Percentiles rank a stretch among this genome's conserved stretches.
phyloP scores from a whole-genome alignment of 2,329 filamentous ascomycete species.

The Ceratocystis lukuohia region DNA sequence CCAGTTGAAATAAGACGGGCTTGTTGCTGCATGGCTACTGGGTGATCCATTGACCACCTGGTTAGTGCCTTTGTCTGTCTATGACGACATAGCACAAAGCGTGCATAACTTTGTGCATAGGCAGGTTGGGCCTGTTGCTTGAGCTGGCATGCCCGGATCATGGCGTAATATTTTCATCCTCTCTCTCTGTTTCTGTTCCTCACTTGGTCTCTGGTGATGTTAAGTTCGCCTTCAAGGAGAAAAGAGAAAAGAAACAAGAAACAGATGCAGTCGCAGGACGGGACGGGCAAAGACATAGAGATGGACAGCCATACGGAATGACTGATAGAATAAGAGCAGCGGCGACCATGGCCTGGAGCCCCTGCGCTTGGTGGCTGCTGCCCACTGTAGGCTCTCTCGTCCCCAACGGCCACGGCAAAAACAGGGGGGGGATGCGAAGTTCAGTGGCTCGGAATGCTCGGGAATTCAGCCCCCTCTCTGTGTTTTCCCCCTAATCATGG shows the following conservation, averaged over 20 bases:
- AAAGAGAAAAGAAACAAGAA: slow-evolving; percentile 3
- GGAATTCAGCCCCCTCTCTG: slow-evolving; percentile 13
- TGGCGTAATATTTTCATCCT: not conserved
- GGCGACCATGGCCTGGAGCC: too few relatives aligned
- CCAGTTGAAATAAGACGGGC: not conserved
- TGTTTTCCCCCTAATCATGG: not conserved
- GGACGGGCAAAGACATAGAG: not conserved
- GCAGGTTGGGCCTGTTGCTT: not conserved
- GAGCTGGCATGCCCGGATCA: too few relatives aligned
- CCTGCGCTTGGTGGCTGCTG: too few relatives aligned
- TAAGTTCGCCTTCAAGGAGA: not conserved
- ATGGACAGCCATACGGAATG: not conserved
- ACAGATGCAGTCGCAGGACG: not conserved
- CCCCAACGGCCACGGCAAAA: not conserved
- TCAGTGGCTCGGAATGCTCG: slow-evolving; percentile 4
- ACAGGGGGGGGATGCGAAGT: not conserved
- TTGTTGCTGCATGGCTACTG: not conserved
- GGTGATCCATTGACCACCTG: not conserved
- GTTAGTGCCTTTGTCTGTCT: not conserved
- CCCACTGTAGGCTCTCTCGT: not conserved
- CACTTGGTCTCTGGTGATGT: too few relatives aligned
- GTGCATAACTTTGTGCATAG: not conserved
- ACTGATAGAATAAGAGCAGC: too few relatives aligned
- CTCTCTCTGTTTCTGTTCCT: not conserved
- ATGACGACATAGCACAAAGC: not conserved